Conservation (phyloP, 495 filamentous ascomycete species). For the Penicillium waksmanii region DNA sequence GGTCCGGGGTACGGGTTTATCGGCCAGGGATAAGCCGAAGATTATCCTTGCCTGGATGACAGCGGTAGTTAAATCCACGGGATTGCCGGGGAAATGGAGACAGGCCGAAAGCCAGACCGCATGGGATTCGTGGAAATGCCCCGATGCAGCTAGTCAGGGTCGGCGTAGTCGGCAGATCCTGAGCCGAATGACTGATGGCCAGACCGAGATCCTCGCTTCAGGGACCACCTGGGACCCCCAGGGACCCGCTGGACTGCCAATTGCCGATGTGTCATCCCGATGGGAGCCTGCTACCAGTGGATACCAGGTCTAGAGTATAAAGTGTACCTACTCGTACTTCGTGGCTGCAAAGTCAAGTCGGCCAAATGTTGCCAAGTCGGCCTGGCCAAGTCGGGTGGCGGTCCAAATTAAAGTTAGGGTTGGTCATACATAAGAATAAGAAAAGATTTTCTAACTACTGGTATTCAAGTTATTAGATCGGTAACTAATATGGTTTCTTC, state of each 20-base stretch:
- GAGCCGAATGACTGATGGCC: neutral
- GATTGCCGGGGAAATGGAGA: slow-evolving; percentile 1
- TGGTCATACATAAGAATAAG: no score
- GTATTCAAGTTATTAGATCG: no score
- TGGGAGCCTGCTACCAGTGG: neutral
- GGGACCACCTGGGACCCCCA: neutral
- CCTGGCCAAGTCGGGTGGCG: slow-evolving; percentile 15
- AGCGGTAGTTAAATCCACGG: neutral
- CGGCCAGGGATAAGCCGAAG: neutral
- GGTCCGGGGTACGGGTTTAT: neutral
- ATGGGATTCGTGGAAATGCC: neutral
- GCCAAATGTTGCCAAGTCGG: slow-evolving; percentile 14
- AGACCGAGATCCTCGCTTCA: slow-evolving; percentile 1
- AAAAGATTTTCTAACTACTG: no score
- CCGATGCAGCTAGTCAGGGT: neutral
- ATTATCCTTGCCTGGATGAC: neutral
- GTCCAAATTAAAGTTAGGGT: neutral
- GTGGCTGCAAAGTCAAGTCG: slow-evolving; percentile 9
- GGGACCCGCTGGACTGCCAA: neutral
- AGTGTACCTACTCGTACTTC: neutral
- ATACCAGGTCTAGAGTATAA: neutral
- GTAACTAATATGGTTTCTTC: no score
- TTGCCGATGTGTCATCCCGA: neutral
- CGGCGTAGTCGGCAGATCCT: neutral
- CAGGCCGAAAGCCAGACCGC: neutral